Conservation (phyloP, 495 filamentous ascomycete species). For the Aspergillus campestris region DNA sequence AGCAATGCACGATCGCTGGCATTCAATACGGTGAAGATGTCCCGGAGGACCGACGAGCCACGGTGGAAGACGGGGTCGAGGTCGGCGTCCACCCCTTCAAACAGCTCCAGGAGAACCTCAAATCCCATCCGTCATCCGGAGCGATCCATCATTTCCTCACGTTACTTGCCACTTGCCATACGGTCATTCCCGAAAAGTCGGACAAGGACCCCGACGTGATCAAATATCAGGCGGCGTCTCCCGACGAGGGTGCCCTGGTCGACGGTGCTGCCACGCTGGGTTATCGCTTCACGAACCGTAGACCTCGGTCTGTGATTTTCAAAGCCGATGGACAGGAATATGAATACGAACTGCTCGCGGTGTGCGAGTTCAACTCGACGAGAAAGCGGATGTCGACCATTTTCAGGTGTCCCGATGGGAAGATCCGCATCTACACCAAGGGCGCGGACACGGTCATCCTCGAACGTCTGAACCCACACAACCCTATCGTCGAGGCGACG, state of each 20-base stretch:
- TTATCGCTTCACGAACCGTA: conserved; percentile 84
- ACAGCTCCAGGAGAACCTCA: conserved; percentile 62
- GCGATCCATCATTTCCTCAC: conserved; percentile 86
- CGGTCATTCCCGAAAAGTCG: conserved; percentile 86
- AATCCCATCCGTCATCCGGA: conserved; percentile 54
- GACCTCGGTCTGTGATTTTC: conserved; percentile 77
- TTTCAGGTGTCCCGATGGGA: conserved; percentile 92
- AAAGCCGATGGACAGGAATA: conserved; percentile 58
- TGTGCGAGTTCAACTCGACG: conserved; percentile 98
- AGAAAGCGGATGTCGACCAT: conserved; percentile 97
- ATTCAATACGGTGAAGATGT: conserved; percentile 92
- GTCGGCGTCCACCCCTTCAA: conserved; percentile 86
- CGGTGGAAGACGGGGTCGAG: conserved; percentile 63
- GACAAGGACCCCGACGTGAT: conserved; percentile 70
- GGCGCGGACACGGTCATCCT: conserved; percentile 97
- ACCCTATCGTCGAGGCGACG: conserved; percentile 80
- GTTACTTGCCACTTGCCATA: conserved; percentile 87
- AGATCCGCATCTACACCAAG: conserved; percentile 87
- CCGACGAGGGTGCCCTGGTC: conserved; percentile 93
- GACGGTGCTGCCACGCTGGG: conserved; percentile 82
- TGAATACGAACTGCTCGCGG: conserved; percentile 87
- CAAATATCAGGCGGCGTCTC: conserved; percentile 97
- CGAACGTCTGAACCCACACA: conserved; percentile 70
- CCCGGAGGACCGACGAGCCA: conserved; percentile 81
- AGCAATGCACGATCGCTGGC: conserved; percentile 84